Conservation (phyloP, 495 filamentous ascomycete genomes). For the Niebla homalea region DNA sequence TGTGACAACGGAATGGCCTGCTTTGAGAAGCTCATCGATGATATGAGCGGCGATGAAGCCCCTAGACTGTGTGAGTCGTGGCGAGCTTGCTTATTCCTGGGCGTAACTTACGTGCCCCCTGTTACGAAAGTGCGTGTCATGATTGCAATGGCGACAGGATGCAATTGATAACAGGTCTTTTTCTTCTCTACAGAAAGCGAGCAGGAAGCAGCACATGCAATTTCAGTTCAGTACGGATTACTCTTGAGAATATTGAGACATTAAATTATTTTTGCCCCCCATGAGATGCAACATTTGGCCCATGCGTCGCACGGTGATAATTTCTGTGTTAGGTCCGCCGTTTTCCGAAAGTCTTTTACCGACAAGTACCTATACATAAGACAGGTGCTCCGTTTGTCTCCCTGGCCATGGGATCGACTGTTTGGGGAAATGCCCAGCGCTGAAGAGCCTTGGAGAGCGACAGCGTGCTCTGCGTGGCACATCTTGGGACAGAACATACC, state of each 20-base stretch:
- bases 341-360: too few relatives aligned
- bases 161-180: too few relatives aligned
- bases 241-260: not conserved
- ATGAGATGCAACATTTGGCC: not conserved
- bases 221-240: not conserved
- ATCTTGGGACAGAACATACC: too few relatives aligned
- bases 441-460: too few relatives aligned
- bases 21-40: conserved; percentile 57
- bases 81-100: not conserved
- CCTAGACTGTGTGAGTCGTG: not conserved
- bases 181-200: not conserved
- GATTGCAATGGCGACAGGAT: not conserved
- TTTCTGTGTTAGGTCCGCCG: too few relatives aligned
- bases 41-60: conserved; percentile 74
- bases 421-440: too few relatives aligned
- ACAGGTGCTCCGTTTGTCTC: too few relatives aligned
- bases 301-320: not conserved
- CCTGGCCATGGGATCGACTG: too few relatives aligned
- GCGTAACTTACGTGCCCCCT: not conserved
- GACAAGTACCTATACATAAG: too few relatives aligned
- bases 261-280: not conserved
- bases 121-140: conserved; percentile 6
- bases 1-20: conserved; percentile 61
- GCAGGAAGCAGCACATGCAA: not conserved
- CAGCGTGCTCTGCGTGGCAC: too few relatives aligned